Evolutionary conservation across 495 filamentous ascomycete genomes (phyloP), one percentile per base, ranked within the genome.

Genomic region (Penicillium alfredii): DNA sequence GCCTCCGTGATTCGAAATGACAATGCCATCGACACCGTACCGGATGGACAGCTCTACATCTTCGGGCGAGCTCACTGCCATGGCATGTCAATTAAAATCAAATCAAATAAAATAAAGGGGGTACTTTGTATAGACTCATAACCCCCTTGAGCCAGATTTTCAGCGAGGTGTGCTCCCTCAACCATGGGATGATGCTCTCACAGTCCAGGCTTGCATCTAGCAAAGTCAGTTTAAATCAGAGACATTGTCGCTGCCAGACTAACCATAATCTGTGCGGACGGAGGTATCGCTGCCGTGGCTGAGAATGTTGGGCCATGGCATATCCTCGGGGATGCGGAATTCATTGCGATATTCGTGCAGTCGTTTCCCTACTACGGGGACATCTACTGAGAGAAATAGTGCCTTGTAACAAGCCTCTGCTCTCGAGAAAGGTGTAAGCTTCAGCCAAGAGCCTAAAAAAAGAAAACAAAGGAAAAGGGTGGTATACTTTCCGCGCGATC

Each of bases 351-450:
- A 68, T 38, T 75, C 66, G 18, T 62, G 58, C 14, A 70, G 49
- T 4, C 64, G 58, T 34, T 80, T 80, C 0, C 78, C 80, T 5
- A 95, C 74, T 47, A 94, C 83, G 2, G 92, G 90, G 10, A 86
- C 86, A 56, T 97, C 92, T 21, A 95, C 89, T 0, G 90, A 93
- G 53, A 97, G 85, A 66, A 96, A 94, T 1, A 96, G 68, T 2
- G 82, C 90, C 60, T 90, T 93, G 66, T 86, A 94, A 8, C 89
- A 90, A 20, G 87, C 78, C 54, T 70, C 59, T 63, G 86, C 80
- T n/a, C n/a, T n/a, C n/a, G n/a, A n/a, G 46, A 16, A 24, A 6
- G 3, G 26, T 2, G 8, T 32, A 19, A 49, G 7, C 4, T n/a
- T 18, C 9, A 11, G 9, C 13, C 6, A 0, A 4, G n/a, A n/a